Percentiles rank a stretch among this genome's conserved stretches.
Evolutionary conservation across 2,329 filamentous ascomycete species (phyloP).

Genomic region (Colletotrichum liaoningense): DNA sequence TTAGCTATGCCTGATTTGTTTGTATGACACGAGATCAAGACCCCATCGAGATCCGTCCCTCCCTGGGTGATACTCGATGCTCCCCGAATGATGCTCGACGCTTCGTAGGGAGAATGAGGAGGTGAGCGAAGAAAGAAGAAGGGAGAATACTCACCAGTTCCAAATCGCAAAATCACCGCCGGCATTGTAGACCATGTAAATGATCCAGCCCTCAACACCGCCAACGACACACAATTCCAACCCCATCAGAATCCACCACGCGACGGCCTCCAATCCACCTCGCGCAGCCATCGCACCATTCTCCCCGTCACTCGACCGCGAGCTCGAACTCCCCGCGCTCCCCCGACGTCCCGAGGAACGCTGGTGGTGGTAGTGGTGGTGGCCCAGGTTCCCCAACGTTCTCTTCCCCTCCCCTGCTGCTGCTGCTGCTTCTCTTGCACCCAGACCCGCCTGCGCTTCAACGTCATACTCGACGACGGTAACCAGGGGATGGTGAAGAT

Average conservation of each 20-base stretch:
- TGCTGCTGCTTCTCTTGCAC: neutral
- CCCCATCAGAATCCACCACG: constrained; percentile 43
- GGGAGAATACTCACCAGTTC: constrained; percentile 38
- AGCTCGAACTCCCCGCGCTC: neutral
- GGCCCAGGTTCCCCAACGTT: neutral
- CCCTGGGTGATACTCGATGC: neutral
- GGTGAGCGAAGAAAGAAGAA: no score
- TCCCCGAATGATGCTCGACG: no score
- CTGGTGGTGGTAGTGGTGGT: neutral
- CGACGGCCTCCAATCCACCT: constrained; percentile 11
- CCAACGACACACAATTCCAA: constrained; percentile 42
- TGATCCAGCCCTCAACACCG: constrained; percentile 41
- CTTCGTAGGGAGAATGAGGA: no score
- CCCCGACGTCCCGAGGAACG: neutral
- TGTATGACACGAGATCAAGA: neutral
- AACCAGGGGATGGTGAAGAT: constrained; percentile 11
- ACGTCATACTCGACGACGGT: constrained; percentile 12
- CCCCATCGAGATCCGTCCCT: neutral
- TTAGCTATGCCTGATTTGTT: neutral
- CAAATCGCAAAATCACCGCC: constrained; percentile 40
- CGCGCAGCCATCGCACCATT: constrained; percentile 34
- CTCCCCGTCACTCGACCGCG: neutral
- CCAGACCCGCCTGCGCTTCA: neutral
- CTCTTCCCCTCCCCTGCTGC: neutral
- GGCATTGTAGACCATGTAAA: constrained; percentile 40